Evolutionary conservation across 2,329 filamentous ascomycete genomes (phyloP), one percentile per base, ranked within the genome.

Genomic region (Fusarium equiseti): DNA sequence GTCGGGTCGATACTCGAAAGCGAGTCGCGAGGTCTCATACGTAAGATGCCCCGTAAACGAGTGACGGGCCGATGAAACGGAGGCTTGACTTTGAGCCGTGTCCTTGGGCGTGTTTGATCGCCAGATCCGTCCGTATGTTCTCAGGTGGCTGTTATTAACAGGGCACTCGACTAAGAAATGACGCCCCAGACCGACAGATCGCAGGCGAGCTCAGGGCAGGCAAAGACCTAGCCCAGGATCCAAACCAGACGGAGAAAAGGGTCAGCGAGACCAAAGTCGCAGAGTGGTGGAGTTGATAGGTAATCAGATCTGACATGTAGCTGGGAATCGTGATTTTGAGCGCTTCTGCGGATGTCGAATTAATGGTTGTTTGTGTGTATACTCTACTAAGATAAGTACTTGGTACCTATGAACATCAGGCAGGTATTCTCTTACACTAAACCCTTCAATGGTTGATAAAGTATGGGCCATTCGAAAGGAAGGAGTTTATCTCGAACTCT

Each of bases 41-140:
- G 31, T 22, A 57, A 26, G 43, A 56, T 56, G 52, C 26, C 40
- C 56, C 51, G 35, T 42, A 64, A 55, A 54, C 44, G 45, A 70
- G 32, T 55, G 56, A 63, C 67, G 68, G 68, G 46, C 64, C 68
- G 59, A 61, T 71, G 68, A 71, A 69, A 71, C 68, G 48, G 56
- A 65, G 58, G 58, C 54, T 68, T 71, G 68, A 64, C 27, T 45
- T 54, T 42, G 53, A 64, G 43, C 69, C 31, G 54, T 66, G 44
- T 24, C 46, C 48, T 46, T 40, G 61, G 44, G 31, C 22, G 54
- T 55, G 70, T 70, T 64, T 68, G 69, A 72, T 72, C 70, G 46
- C 46, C 69, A 69, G 40, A 46, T 38, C 35, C 35, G 35, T 61
- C 59, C 44, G 49, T 68, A 50, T 59, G 29, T 57, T 52, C 63